Base-by-base conservation (phyloP, 169 alveolate species). In the Plasmodium adleri region DNA sequence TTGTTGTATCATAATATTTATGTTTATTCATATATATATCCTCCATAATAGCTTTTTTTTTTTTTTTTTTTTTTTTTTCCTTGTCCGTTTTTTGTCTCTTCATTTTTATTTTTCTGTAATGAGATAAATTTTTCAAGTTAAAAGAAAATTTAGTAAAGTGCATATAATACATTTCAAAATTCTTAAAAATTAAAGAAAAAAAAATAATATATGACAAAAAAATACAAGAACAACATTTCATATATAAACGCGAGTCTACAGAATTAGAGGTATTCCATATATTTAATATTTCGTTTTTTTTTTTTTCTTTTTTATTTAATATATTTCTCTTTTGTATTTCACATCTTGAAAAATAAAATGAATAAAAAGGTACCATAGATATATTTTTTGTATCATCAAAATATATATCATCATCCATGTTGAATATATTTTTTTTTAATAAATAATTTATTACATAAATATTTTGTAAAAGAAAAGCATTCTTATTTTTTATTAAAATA, bases 201-300 rank as follows among this genome's bases (percentile, higher is more conserved):
- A 83, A 83, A 43, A 83, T 72, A 15, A 83, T 15, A 43, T 83
- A 83, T 12, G 80, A 54, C 15, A 83, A 72, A 52, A 83, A 83
- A 60, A 83, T 83, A 54, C 91, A 83, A 5, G 80, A 49, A 45
- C 91, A 83, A 15, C 85, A 83, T 62, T 83, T 83, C 49, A 70
- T 26, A 58, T 49, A 62, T 28, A 83, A 8, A 17, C 49, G 71
- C 6, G 32, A 20, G 43, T 68, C 50, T 2, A 68, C 49, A 52
- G 68, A 58, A 26, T 83, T 67, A 1, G 47, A 39, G 1, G 10
- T 39, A 39, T 39, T 39, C 47, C 47, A 39, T 39, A 39, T 32
- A 28, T 56, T 17, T 9, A 56, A 56, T 56, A 56, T 56, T 56
- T 17, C 10, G 2, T 73, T 24, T 9, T 0, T 43, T 24, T 28